Conservation (phyloP, 805 yeast genomes). For the Monosporozyma yasuniensis region DNA sequence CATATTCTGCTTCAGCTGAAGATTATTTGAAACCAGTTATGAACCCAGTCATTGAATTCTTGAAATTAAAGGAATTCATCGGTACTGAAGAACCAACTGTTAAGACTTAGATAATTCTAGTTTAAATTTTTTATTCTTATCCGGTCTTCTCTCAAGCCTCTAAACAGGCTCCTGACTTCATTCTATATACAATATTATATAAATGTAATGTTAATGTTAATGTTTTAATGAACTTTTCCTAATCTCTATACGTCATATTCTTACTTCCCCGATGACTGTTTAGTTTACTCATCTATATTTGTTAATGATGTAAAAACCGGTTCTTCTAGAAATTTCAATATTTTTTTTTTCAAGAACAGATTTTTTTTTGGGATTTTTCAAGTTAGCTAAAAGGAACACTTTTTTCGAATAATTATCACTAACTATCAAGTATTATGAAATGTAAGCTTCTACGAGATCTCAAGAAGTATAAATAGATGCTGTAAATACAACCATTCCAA, state of each 20-base stretch:
- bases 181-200: not conserved
- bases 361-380: not conserved
- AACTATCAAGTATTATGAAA: not conserved
- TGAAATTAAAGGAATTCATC: constrained; percentile 62
- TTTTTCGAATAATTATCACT: not conserved
- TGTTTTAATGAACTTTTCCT: not conserved
- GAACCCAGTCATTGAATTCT: constrained; percentile 50
- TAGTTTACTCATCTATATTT: not conserved
- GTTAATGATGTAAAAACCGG: not conserved
- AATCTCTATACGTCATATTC: not conserved
- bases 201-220: not conserved
- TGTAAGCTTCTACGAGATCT: not conserved
- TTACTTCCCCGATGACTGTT: not conserved
- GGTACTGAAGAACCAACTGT: constrained; percentile 89
- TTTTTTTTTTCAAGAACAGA: not conserved
- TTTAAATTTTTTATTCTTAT: not conserved
- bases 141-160: not conserved
- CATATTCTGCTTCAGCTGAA: constrained; percentile 47
- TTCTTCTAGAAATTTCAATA: not conserved
- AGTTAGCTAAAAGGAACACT: not conserved
- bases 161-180: not conserved
- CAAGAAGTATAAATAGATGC: not conserved
- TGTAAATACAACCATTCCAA: not conserved
- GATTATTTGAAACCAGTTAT: constrained; percentile 61
- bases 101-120: constrained; percentile 5